Evolutionary conservation across 768 basidiomycete genomes (phyloP), one percentile per base, ranked within the genome.

Genomic region (Imleria badia): DNA sequence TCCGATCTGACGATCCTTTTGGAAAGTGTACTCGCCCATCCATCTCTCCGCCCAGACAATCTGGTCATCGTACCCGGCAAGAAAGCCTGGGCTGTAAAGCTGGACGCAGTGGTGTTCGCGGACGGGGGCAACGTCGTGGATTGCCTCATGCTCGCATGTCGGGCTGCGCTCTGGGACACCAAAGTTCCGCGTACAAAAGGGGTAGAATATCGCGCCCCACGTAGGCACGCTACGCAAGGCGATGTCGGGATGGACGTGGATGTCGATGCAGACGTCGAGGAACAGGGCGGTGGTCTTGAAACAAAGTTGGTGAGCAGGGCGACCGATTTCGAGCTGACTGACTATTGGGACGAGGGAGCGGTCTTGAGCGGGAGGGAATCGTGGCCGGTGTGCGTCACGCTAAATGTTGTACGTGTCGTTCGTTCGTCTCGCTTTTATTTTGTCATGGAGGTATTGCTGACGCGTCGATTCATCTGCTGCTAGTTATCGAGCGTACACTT

Each of bases 271-370:
- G 54, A 76, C 33, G 72, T 72, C 29, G 52, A 42, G 35, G 55
- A 48, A 5, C 44, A 40, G 36, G 85, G 84, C 58, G 78, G 82
- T 3, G 78, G 82, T 3, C 80, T 89, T 38, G 83, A 84, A 60
- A 87, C 84, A 15, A 75, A 82, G 36, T 59, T 56, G 33, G 69
- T 75, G 35, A 67, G 66, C 22, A 69, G 70, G 10, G 87, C 84
- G 12, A 81, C 83, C 10, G 93, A 95, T 68, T 94, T 94, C 60
- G 93, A 95, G 72, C 77, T 94, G 20, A 79, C 84, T 12, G 92
- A 95, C 67, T 89, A 86, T 57, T 92, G 90, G 89, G 91, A 91
- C 62, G 89, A 91, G 58, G 93, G 93, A 0, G 86, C 85, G 52
- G 69, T 75, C 17, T 64, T 93, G 29, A 78, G 74, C 36, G 85